These are phyloP conservation scores for Suillus decipiens DNA, from an alignment of 768 basidiomycete species.

Conservation along the genomic window DNA sequence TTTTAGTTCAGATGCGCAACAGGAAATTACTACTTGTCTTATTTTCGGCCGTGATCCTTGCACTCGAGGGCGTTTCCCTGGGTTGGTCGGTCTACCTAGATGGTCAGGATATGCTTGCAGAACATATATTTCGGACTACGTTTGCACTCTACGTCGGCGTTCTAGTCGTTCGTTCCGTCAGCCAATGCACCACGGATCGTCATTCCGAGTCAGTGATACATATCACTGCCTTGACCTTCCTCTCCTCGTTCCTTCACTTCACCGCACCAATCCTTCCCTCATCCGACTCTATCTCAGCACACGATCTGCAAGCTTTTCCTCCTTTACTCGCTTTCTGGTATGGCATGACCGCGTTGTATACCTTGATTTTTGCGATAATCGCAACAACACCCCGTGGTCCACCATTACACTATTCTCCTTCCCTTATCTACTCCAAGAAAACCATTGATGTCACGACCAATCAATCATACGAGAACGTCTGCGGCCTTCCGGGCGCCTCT, in stretches of 20 bases:
- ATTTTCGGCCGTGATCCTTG: conserved; percentile 47
- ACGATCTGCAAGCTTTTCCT: conserved; percentile 24
- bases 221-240: conserved; percentile 53
- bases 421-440: conserved; percentile 75
- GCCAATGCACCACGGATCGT: conserved; percentile 40
- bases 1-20: conserved; percentile 3
- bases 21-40: conserved; percentile 55
- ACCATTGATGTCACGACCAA: conserved; percentile 60
- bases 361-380: conserved; percentile 43
- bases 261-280: conserved; percentile 59
- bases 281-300: conserved; percentile 36
- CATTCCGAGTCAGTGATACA: conserved; percentile 59
- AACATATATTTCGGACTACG: conserved; percentile 11
- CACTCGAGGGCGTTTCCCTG: conserved; percentile 53
- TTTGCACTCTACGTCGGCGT: conserved; percentile 64
- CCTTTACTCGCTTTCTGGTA: conserved; percentile 49
- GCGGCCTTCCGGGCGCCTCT: conserved; percentile 53
- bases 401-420: conserved; percentile 69
- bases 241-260: conserved; percentile 48
- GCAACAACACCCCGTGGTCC: conserved; percentile 71
- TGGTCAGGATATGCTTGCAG: conserved; percentile 33
- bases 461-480: conserved; percentile 72
- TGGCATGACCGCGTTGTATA: conserved; percentile 50
- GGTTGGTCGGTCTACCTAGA: conserved; percentile 46
- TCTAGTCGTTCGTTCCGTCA: conserved; percentile 52